phyloP scores from a whole-genome alignment of 139 green algal genomes.

The Chlamydomonas eustigma region DNA sequence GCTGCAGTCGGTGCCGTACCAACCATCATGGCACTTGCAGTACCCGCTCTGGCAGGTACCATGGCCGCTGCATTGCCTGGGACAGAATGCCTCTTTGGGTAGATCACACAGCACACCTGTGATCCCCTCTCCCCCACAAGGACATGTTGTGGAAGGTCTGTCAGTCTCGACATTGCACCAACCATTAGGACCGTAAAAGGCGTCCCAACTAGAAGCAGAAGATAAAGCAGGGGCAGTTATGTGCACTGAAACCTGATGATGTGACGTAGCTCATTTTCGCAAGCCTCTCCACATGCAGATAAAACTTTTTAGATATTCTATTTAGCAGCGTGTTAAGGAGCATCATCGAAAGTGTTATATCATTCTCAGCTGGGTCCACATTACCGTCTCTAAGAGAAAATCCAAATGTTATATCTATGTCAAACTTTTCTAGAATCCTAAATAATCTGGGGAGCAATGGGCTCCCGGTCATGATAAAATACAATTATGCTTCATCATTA shows the following conservation, averaged over 20 bases:
- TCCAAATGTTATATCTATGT: too few species aligned
- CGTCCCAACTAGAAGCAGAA: not conserved
- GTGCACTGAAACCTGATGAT: not conserved
- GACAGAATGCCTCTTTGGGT: constrained; percentile 20
- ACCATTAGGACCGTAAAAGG: not conserved
- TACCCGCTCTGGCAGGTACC: constrained; percentile 49
- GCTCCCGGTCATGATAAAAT: too few species aligned
- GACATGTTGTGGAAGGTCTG: not conserved
- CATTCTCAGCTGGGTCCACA: too few species aligned
- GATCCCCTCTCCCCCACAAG: not conserved
- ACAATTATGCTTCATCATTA: too few species aligned
- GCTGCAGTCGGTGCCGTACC: constrained; percentile 42
- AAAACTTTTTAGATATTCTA: too few species aligned
- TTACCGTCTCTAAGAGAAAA: too few species aligned
- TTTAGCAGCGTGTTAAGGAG: too few species aligned
- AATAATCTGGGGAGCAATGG: too few species aligned
- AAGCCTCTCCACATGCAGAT: too few species aligned
- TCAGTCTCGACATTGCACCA: not conserved
- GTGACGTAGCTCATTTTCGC: too few species aligned
- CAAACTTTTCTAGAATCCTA: too few species aligned
- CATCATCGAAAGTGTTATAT: too few species aligned
- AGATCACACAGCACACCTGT: not conserved
- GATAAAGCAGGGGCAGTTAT: not conserved
- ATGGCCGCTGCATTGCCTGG: constrained; percentile 17
- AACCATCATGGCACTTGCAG: constrained; percentile 53